phyloP scores from a whole-genome alignment of 1,139 yeast species.

The Schwanniomyces etchellsii region DNA sequence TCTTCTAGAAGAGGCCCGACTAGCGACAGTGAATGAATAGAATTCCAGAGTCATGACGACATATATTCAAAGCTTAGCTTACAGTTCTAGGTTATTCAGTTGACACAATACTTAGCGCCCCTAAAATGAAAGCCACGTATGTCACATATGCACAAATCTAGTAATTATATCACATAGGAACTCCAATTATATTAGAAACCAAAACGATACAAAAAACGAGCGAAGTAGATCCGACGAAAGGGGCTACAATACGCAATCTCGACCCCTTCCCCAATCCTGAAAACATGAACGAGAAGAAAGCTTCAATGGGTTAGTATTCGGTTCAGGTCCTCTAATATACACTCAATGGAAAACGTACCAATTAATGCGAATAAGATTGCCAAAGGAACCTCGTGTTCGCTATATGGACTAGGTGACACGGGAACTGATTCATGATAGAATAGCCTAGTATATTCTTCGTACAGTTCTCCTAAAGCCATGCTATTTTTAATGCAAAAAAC shows the following conservation, averaged over 20 bases:
- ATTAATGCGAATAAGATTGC: slow-evolving; percentile 6
- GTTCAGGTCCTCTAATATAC: too few species aligned
- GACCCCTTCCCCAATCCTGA: slow-evolving; percentile 11
- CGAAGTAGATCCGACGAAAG: slow-evolving; percentile 16
- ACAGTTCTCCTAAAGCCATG: slow-evolving; percentile 26
- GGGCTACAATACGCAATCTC: neutral
- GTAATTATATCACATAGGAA: slow-evolving; percentile 30
- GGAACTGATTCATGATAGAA: slow-evolving; percentile 21
- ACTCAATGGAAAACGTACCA: slow-evolving; percentile 9
- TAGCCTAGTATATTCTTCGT: slow-evolving; percentile 22
- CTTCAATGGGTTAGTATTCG: slow-evolving; percentile 21
- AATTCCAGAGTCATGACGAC: too few species aligned
- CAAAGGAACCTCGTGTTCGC: slow-evolving; percentile 6
- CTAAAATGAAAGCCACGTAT: too few species aligned
- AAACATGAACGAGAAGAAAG: slow-evolving; percentile 32
- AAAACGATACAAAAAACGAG: slow-evolving; percentile 34
- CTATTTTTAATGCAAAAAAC: too few species aligned
- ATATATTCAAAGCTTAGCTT: too few species aligned
- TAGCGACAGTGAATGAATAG: too few species aligned
- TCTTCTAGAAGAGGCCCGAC: too few species aligned
- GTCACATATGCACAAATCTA: too few species aligned
- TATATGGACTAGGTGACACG: slow-evolving; percentile 13
- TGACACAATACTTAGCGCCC: too few species aligned
- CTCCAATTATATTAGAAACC: slow-evolving; percentile 41
- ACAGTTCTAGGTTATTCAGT: too few species aligned